Evolutionary conservation across 2,329 filamentous ascomycete species (phyloP).

Genomic region (Botrytis galanthina): DNA sequence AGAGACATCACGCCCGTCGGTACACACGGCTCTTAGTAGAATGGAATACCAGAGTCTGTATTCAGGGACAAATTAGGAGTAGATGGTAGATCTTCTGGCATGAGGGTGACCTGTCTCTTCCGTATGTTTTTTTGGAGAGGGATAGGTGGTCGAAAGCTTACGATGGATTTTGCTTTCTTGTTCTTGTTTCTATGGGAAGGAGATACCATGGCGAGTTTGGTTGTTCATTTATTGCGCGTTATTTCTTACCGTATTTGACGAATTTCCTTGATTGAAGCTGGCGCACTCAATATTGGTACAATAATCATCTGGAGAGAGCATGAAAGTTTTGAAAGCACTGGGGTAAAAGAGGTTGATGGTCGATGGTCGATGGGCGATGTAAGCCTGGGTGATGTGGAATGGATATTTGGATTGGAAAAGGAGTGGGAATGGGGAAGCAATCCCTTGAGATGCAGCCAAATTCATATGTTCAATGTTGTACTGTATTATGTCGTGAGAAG

Average conservation of each 20-base stretch:
- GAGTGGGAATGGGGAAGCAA: not conserved
- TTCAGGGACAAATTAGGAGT: not conserved
- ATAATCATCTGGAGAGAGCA: not conserved
- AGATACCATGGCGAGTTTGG: slow-evolving; percentile 5
- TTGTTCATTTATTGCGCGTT: not conserved
- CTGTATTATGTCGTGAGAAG: not conserved
- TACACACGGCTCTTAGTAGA: not conserved
- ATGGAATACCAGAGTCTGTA: not conserved
- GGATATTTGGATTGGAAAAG: not conserved
- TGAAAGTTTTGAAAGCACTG: not conserved
- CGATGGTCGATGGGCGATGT: not conserved
- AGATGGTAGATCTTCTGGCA: not conserved
- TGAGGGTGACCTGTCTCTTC: not conserved
- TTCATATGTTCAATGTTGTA: not conserved
- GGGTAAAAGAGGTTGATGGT: too few species aligned
- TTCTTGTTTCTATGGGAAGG: not conserved
- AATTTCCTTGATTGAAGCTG: not conserved
- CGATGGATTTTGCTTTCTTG: not conserved
- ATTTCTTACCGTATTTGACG: not conserved
- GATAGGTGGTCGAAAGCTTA: not conserved
- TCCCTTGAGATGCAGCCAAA: not conserved
- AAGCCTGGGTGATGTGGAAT: not conserved
- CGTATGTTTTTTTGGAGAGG: not conserved
- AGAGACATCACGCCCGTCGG: slow-evolving; percentile 46
- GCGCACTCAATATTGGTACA: not conserved